phyloP scores from a whole-genome alignment of 495 filamentous ascomycete genomes.

The Aspergillus biplanus region DNA sequence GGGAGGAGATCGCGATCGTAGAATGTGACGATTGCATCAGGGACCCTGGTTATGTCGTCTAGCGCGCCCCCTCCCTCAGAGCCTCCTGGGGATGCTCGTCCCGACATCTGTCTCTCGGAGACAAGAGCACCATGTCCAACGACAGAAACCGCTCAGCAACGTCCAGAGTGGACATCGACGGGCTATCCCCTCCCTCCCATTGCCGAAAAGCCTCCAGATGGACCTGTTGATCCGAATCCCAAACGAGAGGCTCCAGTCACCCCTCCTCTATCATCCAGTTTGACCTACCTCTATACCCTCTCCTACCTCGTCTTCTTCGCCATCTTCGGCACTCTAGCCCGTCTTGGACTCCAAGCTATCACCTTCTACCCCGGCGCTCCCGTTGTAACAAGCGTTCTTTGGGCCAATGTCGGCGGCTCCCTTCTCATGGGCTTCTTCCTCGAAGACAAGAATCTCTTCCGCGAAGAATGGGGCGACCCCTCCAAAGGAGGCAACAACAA shows the following conservation, averaged over 20 bases:
- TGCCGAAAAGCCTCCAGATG: slow-evolving; percentile 20
- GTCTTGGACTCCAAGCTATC: slow-evolving; percentile 80
- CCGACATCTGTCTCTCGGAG: slow-evolving; percentile 14
- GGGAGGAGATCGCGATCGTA: background rate
- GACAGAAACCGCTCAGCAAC: slow-evolving; percentile 20
- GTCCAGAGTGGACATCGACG: slow-evolving; percentile 15
- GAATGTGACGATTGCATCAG: background rate
- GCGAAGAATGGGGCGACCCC: slow-evolving; percentile 59
- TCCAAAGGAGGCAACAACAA: slow-evolving; percentile 4
- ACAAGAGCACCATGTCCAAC: slow-evolving; percentile 22
- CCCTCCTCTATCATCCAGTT: slow-evolving; percentile 51
- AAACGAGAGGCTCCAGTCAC: slow-evolving; percentile 8
- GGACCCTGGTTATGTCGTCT: slow-evolving; percentile 6
- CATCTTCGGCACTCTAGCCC: slow-evolving; percentile 81
- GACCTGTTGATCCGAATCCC: slow-evolving; percentile 17
- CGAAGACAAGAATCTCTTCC: slow-evolving; percentile 80
- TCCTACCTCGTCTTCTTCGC: slow-evolving; percentile 87
- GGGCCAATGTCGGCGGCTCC: slow-evolving; percentile 89
- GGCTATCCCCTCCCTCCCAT: slow-evolving; percentile 19
- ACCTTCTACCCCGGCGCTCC: slow-evolving; percentile 82
- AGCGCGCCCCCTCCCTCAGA: background rate
- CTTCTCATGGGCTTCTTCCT: slow-evolving; percentile 83
- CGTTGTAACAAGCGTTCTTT: slow-evolving; percentile 72
- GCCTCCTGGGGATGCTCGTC: background rate
- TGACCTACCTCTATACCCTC: slow-evolving; percentile 75